phyloP scores from a whole-genome alignment of 2,329 filamentous ascomycete species.

The Cordyceps javanica region DNA sequence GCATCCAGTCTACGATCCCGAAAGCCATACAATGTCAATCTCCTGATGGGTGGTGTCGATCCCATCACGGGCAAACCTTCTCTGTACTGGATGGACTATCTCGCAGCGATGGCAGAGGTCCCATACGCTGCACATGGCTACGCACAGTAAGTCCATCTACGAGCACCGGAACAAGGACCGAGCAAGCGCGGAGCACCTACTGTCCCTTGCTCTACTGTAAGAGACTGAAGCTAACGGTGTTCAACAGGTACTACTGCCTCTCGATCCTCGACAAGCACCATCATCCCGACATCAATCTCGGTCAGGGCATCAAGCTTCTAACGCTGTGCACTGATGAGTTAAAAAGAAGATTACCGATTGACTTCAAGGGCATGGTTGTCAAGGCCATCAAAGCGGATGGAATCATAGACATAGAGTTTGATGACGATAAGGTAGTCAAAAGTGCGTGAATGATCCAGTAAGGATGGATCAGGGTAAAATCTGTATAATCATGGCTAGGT shows the following conservation, averaged over 20 bases:
- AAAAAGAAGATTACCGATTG: slow-evolving; percentile 92
- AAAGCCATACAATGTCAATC: slow-evolving; percentile 94
- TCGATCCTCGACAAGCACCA: slow-evolving; percentile 98
- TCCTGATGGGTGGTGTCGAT: slow-evolving; percentile 90
- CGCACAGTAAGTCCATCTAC: slow-evolving; percentile 66
- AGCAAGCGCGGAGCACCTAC: no score
- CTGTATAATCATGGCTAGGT: neutral
- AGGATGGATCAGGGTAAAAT: neutral
- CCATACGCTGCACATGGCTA: slow-evolving; percentile 98
- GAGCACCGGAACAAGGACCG: neutral
- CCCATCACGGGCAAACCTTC: slow-evolving; percentile 85
- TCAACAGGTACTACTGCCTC: slow-evolving; percentile 82
- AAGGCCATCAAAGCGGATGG: slow-evolving; percentile 96
- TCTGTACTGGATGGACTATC: slow-evolving; percentile 96
- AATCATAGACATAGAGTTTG: slow-evolving; percentile 76
- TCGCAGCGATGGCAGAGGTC: slow-evolving; percentile 78
- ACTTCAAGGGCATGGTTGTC: slow-evolving; percentile 95
- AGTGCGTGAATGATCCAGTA: slow-evolving; percentile 37
- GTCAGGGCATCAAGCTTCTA: slow-evolving; percentile 85
- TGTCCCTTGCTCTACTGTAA: no score
- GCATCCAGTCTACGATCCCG: slow-evolving; percentile 84
- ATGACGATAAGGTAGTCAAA: slow-evolving; percentile 69
- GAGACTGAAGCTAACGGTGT: neutral
- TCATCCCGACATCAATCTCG: slow-evolving; percentile 85
- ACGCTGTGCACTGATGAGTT: slow-evolving; percentile 95